Evolutionary conservation across 140 eudicot genomes (phyloP).

Genomic region (Oenanthe javanica): DNA sequence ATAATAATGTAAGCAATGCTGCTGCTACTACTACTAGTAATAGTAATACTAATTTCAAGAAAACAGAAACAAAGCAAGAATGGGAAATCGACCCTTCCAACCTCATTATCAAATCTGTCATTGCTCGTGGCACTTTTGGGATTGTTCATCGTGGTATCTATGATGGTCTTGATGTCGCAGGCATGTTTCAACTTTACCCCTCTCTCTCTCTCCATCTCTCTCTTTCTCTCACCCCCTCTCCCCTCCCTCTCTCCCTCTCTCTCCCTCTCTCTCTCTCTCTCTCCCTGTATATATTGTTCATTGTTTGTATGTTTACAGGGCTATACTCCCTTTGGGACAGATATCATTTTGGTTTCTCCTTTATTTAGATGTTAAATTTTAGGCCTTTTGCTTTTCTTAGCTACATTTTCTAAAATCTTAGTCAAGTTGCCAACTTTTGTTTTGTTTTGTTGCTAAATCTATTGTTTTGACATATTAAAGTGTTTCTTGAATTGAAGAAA

Average conservation of each 20-base stretch:
- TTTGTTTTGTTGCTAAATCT: neutral
- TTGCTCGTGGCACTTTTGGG: slow-evolving; percentile 95
- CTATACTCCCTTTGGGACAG: neutral
- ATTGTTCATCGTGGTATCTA: slow-evolving; percentile 94
- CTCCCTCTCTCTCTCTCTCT: too few relatives aligned
- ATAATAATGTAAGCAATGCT: neutral
- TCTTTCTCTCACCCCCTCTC: neutral
- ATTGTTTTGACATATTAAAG: neutral
- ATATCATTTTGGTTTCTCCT: neutral
- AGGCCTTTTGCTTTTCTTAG: neutral
- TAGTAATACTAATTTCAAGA: slow-evolving; percentile 3
- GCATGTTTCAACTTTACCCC: slow-evolving; percentile 9
- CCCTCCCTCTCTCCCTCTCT: neutral
- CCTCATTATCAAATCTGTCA: slow-evolving; percentile 66
- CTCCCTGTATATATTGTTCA: too few relatives aligned
- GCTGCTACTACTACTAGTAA: slow-evolving; percentile 25
- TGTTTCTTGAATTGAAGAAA: neutral
- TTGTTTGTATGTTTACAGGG: too few relatives aligned
- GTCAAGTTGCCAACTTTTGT: neutral
- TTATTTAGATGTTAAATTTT: neutral
- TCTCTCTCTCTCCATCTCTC: neutral
- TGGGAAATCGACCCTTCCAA: slow-evolving; percentile 95
- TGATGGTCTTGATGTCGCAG: slow-evolving; percentile 96
- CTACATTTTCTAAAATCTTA: neutral
- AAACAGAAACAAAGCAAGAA: slow-evolving; percentile 37